Base-by-base conservation (phyloP, 2,329 filamentous ascomycete genomes). In the Alternaria sp. region DNA sequence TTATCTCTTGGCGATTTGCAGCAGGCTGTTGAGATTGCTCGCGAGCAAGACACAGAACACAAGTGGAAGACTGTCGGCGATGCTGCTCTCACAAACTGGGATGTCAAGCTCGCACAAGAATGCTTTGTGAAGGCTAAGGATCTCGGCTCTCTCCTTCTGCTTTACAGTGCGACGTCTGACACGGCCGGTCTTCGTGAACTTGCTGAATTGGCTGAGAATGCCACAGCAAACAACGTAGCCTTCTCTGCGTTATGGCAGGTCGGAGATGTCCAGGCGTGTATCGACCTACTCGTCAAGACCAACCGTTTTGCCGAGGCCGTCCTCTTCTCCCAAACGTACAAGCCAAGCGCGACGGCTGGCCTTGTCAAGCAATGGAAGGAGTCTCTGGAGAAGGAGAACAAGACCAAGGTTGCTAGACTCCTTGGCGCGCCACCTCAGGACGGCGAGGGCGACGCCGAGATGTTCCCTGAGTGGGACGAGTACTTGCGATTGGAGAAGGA, bases 11-110 rank as follows among this genome's bases (percentile, higher is more conserved):
- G 90, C 71, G 91, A 95, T 65, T 87, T 98, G 14, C 87, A 94
- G 41, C 91, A 94, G 73, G 94, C 94, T 0, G 86, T 97, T 3
- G 89, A 93, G 61, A 88, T 98, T 51, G 94, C 95, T 7, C 87
- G 89, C 41, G 85, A 91, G 77, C 91, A 93, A 11, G 91, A 97
- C 65, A 91, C 89, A 1, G 95, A 98, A 78, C 94, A 98, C 81
- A 97, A 97, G 81, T 99, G 95, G 95, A 98, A 98, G 86, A 94
- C 89, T 4, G 92, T 99, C 5, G 95, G 95, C 61, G 95, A 99
- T 71, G 91, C 94, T 1, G 95, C 95, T 1, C 86, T 99, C 41
- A 82, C 88, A 9, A 90, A 84, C 1, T 99, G 94, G 95, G 90
- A 99, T 72, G 86, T 99, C 34, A 84, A 87, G 5, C 87, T 98